These are phyloP conservation scores for Tricholoma hemisulphureum DNA, from an alignment of 768 basidiomycete species.

Conservation along the genomic window DNA sequence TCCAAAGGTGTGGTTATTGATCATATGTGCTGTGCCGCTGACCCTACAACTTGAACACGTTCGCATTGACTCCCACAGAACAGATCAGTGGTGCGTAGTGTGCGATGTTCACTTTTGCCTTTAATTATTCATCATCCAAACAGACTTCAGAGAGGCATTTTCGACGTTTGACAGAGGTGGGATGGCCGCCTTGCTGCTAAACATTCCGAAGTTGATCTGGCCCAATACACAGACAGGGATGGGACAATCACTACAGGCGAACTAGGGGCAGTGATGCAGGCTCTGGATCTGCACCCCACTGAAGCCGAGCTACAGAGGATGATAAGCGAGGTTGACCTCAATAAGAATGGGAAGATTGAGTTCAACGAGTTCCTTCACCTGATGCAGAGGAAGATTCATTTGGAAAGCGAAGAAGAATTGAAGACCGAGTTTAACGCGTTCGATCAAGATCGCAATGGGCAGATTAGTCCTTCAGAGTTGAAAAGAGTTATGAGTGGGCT, in stretches of 20 bases:
- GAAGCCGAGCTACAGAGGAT: constrained; percentile 48
- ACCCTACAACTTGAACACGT: background rate
- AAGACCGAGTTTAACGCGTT: constrained; percentile 63
- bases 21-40: constrained; percentile 1
- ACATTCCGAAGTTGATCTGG: background rate
- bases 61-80: constrained; percentile 2
- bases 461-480: constrained; percentile 86
- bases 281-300: constrained; percentile 48
- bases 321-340: constrained; percentile 48
- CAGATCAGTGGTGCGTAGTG: constrained; percentile 10
- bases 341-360: constrained; percentile 45
- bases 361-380: constrained; percentile 47
- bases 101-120: background rate
- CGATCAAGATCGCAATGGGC: constrained; percentile 94
- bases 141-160: constrained; percentile 26
- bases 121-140: background rate
- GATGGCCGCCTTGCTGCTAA: background rate
- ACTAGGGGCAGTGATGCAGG: constrained; percentile 49
- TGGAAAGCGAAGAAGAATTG: constrained; percentile 44
- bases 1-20: constrained; percentile 5
- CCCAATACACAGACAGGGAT: constrained; percentile 37
- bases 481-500: constrained; percentile 94
- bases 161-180: constrained; percentile 25
- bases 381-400: constrained; percentile 44
- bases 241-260: constrained; percentile 50